Evolutionary conservation across 1,284 basidiomycete species (phyloP).

Genomic region (Schizopora paradoxa): DNA sequence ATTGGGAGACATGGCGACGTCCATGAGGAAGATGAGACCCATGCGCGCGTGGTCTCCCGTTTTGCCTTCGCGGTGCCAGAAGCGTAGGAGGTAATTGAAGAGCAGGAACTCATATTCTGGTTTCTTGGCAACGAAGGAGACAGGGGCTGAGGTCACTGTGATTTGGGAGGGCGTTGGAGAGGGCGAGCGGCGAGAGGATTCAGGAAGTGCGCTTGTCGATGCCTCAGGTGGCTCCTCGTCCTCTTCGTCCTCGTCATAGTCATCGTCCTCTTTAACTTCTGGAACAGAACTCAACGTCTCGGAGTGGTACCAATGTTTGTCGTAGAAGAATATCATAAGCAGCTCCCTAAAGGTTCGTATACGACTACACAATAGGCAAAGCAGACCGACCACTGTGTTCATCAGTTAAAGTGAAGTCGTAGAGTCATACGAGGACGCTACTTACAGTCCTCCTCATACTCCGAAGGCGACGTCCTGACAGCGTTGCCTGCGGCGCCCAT

Average conservation of each 20-base stretch:
- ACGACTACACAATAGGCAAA: conserved; percentile 87
- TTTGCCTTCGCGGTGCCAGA: conserved; percentile 90
- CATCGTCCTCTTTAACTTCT: conserved; percentile 57
- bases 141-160: conserved; percentile 49
- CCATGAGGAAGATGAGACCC: conserved; percentile 88
- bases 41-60: conserved; percentile 93
- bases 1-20: conserved; percentile 83
- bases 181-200: conserved; percentile 25
- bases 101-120: conserved; percentile 92
- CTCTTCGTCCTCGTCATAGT: conserved; percentile 43
- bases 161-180: conserved; percentile 59
- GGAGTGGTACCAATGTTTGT: conserved; percentile 77
- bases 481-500: conserved; percentile 78
- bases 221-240: conserved; percentile 23
- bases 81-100: conserved; percentile 94
- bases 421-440: conserved; percentile 19
- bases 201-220: not conserved
- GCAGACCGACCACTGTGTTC: conserved; percentile 73
- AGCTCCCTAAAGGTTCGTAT: conserved; percentile 87
- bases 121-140: conserved; percentile 47
- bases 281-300: conserved; percentile 64
- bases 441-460: conserved; percentile 83
- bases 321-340: conserved; percentile 94
- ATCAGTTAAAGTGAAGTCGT: conserved; percentile 15
- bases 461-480: conserved; percentile 65